These are phyloP conservation scores for Kazachstania sp. DNA, from an alignment of 1,139 yeast species.

Conservation along the genomic window DNA sequence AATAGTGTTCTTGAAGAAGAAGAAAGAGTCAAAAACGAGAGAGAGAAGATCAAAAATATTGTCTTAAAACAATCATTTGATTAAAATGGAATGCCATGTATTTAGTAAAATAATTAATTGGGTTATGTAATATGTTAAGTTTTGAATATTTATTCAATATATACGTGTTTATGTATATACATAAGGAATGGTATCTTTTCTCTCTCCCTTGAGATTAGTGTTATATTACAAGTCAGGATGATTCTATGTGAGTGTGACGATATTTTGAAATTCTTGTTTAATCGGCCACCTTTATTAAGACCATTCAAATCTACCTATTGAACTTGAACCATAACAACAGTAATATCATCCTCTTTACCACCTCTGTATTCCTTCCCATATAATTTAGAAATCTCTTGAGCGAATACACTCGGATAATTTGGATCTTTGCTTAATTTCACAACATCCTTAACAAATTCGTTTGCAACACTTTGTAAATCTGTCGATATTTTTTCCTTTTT, in stretches of 20 bases:
- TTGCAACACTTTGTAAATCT: conserved; percentile 39
- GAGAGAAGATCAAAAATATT: conserved; percentile 32
- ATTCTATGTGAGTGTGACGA: too few species aligned
- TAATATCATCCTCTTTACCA: conserved; percentile 93
- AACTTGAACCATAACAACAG: conserved; percentile 64
- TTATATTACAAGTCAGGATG: too few species aligned
- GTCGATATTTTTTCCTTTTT: conserved; percentile 32
- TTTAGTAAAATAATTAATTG: neutral
- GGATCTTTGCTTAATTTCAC: conserved; percentile 64
- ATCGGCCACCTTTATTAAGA: too few species aligned
- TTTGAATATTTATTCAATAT: neutral
- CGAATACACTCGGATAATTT: conserved; percentile 74
- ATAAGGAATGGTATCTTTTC: neutral
- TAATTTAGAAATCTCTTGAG: conserved; percentile 63
- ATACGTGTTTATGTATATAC: neutral
- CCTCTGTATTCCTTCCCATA: conserved; percentile 72
- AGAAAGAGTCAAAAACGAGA: conserved; percentile 31
- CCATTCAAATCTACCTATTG: too few species aligned
- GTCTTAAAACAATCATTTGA: conserved; percentile 32
- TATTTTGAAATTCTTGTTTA: too few species aligned
- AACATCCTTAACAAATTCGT: conserved; percentile 58
- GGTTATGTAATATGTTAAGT: neutral
- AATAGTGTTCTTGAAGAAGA: conserved; percentile 35
- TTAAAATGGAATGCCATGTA: conserved; percentile 6
- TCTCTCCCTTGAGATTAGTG: too few species aligned